Conservation (phyloP, 2,329 filamentous ascomycete species). For the Exophiala lecanii-corni region DNA sequence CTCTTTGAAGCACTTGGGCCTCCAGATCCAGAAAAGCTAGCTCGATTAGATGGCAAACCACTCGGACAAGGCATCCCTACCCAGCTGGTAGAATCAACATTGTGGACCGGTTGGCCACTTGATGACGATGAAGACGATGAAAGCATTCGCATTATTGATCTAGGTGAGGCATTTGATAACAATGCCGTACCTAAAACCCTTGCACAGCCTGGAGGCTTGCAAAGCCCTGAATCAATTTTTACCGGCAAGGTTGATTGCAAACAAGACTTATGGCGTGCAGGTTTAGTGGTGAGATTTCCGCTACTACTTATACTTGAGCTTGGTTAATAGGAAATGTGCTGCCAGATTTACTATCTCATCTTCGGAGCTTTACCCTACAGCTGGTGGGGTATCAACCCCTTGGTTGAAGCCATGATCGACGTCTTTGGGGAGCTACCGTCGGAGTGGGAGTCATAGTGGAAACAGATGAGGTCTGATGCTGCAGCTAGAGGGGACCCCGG, state of each 20-base stretch:
- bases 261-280: constrained; percentile 27
- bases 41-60: constrained; percentile 24
- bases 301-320: not conserved
- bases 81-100: constrained; percentile 27
- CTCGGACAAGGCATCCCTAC: constrained; percentile 24
- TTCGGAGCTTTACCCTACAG: constrained; percentile 7
- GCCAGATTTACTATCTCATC: constrained; percentile 10
- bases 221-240: constrained; percentile 28
- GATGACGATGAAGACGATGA: constrained; percentile 28
- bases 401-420: constrained; percentile 9
- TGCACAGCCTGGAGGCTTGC: constrained; percentile 22
- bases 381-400: constrained; percentile 4
- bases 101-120: constrained; percentile 26
- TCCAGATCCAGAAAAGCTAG: constrained; percentile 23
- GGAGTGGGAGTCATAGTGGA: constrained; percentile 9
- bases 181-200: constrained; percentile 15
- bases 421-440: constrained; percentile 6
- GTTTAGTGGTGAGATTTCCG: constrained; percentile 11
- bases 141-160: constrained; percentile 28
- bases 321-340: not conserved
- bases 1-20: too few species aligned
- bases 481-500: too few species aligned
- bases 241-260: constrained; percentile 24
- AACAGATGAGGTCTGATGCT: constrained; percentile 3
- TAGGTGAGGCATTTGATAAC: constrained; percentile 20